Percentiles rank a stretch among this genome's conserved stretches.
Conservation (phyloP, 352 stramenopile species). For the Phytophthora colocasiae region DNA sequence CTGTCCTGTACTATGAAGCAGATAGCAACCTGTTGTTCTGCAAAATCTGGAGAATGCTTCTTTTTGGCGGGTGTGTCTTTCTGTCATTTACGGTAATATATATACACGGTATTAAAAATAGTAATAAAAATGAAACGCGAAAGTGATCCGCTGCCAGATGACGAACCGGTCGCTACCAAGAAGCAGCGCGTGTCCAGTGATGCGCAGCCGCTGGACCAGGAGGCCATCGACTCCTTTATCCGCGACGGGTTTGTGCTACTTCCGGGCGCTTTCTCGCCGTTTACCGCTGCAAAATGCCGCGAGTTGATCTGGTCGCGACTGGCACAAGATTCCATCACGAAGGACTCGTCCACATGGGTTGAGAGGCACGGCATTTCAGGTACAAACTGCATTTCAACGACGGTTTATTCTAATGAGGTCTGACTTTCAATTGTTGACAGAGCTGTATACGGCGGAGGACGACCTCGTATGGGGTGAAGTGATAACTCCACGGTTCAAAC, state of each 20-base stretch:
- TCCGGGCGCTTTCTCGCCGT: constrained; percentile 50
- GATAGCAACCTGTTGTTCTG: too few relatives aligned
- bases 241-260: constrained; percentile 79
- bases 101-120: too few relatives aligned
- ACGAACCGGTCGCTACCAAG: constrained; percentile 18
- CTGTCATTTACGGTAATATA: too few relatives aligned
- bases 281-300: constrained; percentile 51
- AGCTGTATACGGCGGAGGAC: constrained; percentile 54
- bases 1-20: too few relatives aligned
- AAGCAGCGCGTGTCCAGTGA: constrained; percentile 23
- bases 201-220: constrained; percentile 29
- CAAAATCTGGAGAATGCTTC: too few relatives aligned
- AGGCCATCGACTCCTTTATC: constrained; percentile 60
- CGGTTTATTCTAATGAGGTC: background rate
- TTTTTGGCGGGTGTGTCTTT: too few relatives aligned
- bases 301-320: constrained; percentile 56
- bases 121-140: constrained; percentile 15
- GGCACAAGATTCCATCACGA: constrained; percentile 41
- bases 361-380: constrained; percentile 66
- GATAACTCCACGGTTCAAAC: constrained; percentile 49
- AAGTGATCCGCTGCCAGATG: background rate
- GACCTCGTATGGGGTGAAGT: constrained; percentile 54
- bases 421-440: constrained; percentile 26
- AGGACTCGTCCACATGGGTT: constrained; percentile 59
- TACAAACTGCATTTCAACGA: constrained; percentile 8